A percentile compares a stretch with the other conserved stretches of the same genome.
phyloP scores from a whole-genome alignment of 768 basidiomycete genomes.

The Tylopilus vinaceipallidus region DNA sequence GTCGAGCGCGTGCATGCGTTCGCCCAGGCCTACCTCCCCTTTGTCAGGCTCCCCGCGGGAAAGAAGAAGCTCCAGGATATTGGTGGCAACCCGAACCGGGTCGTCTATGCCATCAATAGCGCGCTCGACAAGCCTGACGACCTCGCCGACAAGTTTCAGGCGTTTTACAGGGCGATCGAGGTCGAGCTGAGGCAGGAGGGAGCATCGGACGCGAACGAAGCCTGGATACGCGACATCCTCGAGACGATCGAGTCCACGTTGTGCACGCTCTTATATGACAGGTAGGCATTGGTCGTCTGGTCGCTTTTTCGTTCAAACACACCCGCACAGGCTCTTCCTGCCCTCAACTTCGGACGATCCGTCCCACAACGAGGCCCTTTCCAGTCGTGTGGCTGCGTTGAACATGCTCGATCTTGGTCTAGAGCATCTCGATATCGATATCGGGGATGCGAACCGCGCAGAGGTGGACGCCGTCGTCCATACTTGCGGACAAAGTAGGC shows the following conservation, averaged over 20 bases:
- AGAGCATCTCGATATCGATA: constrained; percentile 86
- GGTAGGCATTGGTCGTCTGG: constrained; percentile 40
- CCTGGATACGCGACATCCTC: constrained; percentile 55
- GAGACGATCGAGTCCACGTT: constrained; percentile 74
- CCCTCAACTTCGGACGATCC: constrained; percentile 74
- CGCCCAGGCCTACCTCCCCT: constrained; percentile 54
- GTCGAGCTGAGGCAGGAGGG: constrained; percentile 50
- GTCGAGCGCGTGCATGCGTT: constrained; percentile 58
- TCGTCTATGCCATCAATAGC: constrained; percentile 40
- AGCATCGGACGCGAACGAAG: constrained; percentile 42
- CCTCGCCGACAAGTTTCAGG: constrained; percentile 56
- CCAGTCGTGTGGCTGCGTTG: constrained; percentile 86
- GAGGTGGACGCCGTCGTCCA: constrained; percentile 63
- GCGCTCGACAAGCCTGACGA: constrained; percentile 50
- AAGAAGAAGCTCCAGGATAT: constrained; percentile 35
- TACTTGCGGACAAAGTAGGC: constrained; percentile 75
- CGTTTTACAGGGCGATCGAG: constrained; percentile 67
- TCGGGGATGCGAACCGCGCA: constrained; percentile 47
- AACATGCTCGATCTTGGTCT: constrained; percentile 88
- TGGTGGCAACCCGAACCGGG: constrained; percentile 20
- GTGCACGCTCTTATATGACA: constrained; percentile 79
- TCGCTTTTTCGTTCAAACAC: neutral
- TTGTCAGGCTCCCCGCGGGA: constrained; percentile 39
- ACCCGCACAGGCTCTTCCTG: constrained; percentile 62
- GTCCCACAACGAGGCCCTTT: constrained; percentile 86